A percentile compares a stretch with the other conserved stretches of the same genome.
These are phyloP conservation scores for Emmonsiellopsis sp. DNA, from an alignment of 2,329 filamentous ascomycete species.

Conservation along the genomic window DNA sequence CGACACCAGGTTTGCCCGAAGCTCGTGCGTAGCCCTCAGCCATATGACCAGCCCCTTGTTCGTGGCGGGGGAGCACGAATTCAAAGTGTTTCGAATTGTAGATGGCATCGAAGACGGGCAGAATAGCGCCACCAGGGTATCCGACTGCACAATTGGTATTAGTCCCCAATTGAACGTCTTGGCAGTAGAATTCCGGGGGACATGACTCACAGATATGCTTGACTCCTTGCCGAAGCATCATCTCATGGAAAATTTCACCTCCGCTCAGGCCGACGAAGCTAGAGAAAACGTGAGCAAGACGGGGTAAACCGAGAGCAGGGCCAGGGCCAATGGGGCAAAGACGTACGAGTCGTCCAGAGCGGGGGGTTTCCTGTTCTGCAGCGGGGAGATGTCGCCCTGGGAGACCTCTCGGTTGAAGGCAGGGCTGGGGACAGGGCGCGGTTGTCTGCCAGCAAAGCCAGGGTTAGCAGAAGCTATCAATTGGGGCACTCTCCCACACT, in stretches of 20 bases:
- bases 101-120: conserved; percentile 97
- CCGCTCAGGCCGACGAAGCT: conserved; percentile 91
- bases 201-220: conserved; percentile 79
- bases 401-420: conserved; percentile 45
- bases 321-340: background rate
- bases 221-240: conserved; percentile 89
- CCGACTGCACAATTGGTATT: conserved; percentile 46
- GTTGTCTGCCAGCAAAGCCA: conserved; percentile 32
- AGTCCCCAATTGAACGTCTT: background rate
- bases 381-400: conserved; percentile 57
- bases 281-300: background rate
- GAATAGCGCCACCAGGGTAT: conserved; percentile 91
- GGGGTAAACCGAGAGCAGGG: background rate
- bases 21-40: conserved; percentile 93
- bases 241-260: conserved; percentile 96
- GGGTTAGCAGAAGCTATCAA: conserved; percentile 3
- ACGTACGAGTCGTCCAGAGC: conserved; percentile 75
- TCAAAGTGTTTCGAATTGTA: conserved; percentile 97
- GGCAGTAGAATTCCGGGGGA: background rate
- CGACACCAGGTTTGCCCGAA: conserved; percentile 87
- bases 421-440: conserved; percentile 53
- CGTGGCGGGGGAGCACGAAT: conserved; percentile 89
- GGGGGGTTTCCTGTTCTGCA: conserved; percentile 49
- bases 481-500: background rate
- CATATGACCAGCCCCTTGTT: conserved; percentile 98